Evolutionary conservation across 768 basidiomycete genomes (phyloP), one percentile per base, ranked within the genome.

Genomic region (Leccinum disarticulatum): DNA sequence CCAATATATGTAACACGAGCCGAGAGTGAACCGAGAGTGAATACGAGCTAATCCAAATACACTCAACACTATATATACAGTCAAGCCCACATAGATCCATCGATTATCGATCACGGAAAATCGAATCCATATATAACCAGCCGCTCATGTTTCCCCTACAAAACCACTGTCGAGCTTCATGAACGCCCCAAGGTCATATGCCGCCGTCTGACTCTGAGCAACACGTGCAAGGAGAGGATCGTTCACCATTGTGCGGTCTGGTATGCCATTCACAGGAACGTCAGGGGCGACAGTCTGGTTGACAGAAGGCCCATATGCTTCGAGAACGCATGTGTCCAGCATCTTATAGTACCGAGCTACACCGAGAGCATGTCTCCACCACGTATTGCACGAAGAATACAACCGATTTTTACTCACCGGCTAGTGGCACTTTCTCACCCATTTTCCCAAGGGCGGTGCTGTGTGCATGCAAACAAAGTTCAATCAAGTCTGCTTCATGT

Each of bases 391-490:
- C 27, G 11, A 52, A n/a, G n/a, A n/a, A 31, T 35, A 8, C 28
- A 46, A 53, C 51, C 6, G 8, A 73, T 41, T 4, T 35, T 14
- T 50, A 25, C 78, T 62, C 60, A 79, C 80, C 79, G 4, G 88
- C 86, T 56, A 91, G 75, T 27, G 88, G 88, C 46, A 89, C 79
- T 17, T 85, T 83, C 65, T 86, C 82, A 0, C 87, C 88, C 61
- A 90, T 79, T 64, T 83, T 84, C 11, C 74, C 72, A 25, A 90
- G 79, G 3, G 87, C 85, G 36, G 77, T 76, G 35, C 88, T 89
- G 57, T 36, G 52, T 35, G 54, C 11, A 11, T 17, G 43, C 5
- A 38, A 30, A 46, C 15, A 48, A 11, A 11, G 22, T 30, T 31
- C 35, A 35, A 19, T 35, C n/a, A 43, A n/a, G 35, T 43, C 52